Base-by-base conservation (phyloP, 2,329 filamentous ascomycete species). In the Fusarium sterilihyphosum region DNA sequence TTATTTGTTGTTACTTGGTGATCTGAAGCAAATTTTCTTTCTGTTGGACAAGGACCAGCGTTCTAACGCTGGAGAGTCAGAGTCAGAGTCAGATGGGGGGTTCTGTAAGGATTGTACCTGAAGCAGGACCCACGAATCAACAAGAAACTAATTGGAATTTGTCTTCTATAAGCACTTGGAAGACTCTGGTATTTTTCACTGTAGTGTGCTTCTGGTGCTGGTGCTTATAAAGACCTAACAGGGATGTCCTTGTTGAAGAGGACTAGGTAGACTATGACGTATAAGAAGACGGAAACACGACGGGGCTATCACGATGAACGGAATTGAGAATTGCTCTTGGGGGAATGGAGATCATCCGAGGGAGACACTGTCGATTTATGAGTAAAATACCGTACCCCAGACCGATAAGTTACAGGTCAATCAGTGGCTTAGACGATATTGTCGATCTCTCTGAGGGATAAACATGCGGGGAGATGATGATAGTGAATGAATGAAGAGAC, bases 1-100 rank as follows among this genome's bases (percentile, higher is more conserved):
- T 65, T 59, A 38, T 47, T 31, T 72, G 35, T 43, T 50, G 52
- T 40, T 24, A 37, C 31, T 61, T 46, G 61, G 60, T 46, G 69
- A 65, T 71, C 54, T 71, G 44, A 43, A 46, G 38, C 33, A 46
- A 61, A 52, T 46, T 26, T 53, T 57, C 46, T 37, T 12, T 57
- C 41, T 67, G 41, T 61, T 38, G 37, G 38, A 71, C 68, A 71
- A 61, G 68, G 68, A 71, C 68, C 68, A 61, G 68, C 61, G 35
- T 40, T 71, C 61, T 43, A 54, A 29, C 18, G 44, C 37, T 8
- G 7, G 50, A 64, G 67, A 57, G 59, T 57, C 33, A 71, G 54
- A 57, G 59, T 57, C 33, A 67, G 67, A 35, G 33, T 35, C 26
- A 47, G 22, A 43, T 49, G 33, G 31, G 44, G 52, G 52, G 35